Conservation (phyloP, 164 flowering plant genomes). For the Stephania japonica region DNA sequence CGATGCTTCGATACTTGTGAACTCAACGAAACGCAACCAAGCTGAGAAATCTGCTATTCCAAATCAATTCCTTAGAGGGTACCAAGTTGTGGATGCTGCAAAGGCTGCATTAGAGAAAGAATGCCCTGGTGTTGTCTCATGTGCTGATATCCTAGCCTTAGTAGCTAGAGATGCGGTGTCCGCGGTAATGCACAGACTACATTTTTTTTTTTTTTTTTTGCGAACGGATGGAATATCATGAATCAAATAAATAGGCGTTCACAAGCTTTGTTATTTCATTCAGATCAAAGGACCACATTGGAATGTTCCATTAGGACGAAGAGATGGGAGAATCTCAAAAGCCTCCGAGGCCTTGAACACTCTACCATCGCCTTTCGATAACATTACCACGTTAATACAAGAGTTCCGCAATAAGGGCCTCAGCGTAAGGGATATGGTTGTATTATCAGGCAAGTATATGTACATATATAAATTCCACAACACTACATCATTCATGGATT, state of each 20-base stretch:
- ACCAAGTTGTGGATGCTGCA: constrained; percentile 37
- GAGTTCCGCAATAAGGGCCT: constrained; percentile 34
- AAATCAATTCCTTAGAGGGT: constrained; percentile 45
- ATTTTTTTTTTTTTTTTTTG: too few relatives aligned
- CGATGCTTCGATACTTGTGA: constrained; percentile 60
- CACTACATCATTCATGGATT: not conserved
- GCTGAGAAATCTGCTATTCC: constrained; percentile 46
- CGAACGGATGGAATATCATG: too few relatives aligned
- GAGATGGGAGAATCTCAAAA: constrained; percentile 55
- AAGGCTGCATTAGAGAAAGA: constrained; percentile 39
- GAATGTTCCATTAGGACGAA: constrained; percentile 53
- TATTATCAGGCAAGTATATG: constrained; percentile 43
- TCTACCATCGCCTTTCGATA: constrained; percentile 35
- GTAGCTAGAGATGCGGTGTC: constrained; percentile 47
- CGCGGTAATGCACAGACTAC: constrained; percentile 17
- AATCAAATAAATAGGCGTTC: too few relatives aligned
- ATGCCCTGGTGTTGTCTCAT: constrained; percentile 59
- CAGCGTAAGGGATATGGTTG: constrained; percentile 47
- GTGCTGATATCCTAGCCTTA: constrained; percentile 46
- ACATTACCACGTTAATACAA: constrained; percentile 32
- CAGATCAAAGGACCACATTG: constrained; percentile 39
- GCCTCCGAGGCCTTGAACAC: constrained; percentile 31
- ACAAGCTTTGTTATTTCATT: not conserved
- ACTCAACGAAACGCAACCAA: constrained; percentile 26
- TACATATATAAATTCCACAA: not conserved